These are phyloP conservation scores for Cladorrhinum sp. DNA, from an alignment of 2,329 filamentous ascomycete species.

Conservation along the genomic window DNA sequence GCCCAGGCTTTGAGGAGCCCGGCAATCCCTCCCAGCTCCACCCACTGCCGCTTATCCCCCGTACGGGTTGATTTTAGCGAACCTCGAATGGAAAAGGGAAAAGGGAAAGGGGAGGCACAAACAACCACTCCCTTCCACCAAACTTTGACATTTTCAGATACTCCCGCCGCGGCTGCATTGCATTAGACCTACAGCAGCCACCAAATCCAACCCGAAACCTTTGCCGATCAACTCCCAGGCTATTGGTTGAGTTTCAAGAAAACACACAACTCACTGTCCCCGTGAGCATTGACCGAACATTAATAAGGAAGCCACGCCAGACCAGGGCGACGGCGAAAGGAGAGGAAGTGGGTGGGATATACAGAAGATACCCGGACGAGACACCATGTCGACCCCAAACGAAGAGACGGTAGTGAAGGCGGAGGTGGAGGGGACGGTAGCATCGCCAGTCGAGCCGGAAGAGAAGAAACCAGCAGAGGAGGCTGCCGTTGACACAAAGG, in stretches of 20 bases:
- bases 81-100: neutral
- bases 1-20: neutral
- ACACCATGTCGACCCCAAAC: neutral
- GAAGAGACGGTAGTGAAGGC: neutral
- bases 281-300: neutral
- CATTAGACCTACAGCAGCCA: neutral
- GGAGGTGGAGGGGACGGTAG: slow-evolving; percentile 4
- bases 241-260: neutral
- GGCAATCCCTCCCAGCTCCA: neutral
- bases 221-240: neutral
- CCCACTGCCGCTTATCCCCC: neutral
- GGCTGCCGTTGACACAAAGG: neutral
- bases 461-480: slow-evolving; percentile 16
- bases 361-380: neutral
- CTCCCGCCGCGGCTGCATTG: neutral
- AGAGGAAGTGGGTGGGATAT: neutral
- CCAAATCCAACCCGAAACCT: neutral
- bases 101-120: neutral
- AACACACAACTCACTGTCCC: neutral
- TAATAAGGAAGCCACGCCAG: neutral
- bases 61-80: neutral
- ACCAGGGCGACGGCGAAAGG: neutral
- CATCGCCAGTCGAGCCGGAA: slow-evolving; percentile 1
- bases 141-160: neutral
- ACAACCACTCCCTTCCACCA: neutral